phyloP scores from a whole-genome alignment of 2,329 filamentous ascomycete genomes.

The Penicillium sp. region DNA sequence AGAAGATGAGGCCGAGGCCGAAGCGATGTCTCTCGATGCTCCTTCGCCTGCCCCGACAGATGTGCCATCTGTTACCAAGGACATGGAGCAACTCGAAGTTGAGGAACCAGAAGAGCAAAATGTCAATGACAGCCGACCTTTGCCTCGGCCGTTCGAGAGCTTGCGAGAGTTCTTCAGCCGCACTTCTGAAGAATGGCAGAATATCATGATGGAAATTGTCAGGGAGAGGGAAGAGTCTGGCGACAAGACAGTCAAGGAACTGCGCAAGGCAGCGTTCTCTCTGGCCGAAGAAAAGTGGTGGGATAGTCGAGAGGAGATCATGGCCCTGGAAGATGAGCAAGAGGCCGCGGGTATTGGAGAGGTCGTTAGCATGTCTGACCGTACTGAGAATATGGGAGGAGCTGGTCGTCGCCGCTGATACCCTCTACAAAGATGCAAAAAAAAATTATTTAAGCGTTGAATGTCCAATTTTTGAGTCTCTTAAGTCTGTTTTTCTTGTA shows the following conservation, averaged over 20 bases:
- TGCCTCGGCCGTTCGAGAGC: slow-evolving; percentile 79
- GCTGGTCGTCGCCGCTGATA: slow-evolving; percentile 45
- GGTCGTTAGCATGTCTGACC: slow-evolving; percentile 81
- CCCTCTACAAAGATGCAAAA: not conserved
- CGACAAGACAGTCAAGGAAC: slow-evolving; percentile 75
- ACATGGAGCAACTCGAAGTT: slow-evolving; percentile 39
- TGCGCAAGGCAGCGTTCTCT: slow-evolving; percentile 86
- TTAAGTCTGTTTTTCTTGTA: not conserved
- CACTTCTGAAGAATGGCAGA: slow-evolving; percentile 87
- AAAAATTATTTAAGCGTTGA: not conserved
- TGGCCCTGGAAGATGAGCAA: slow-evolving; percentile 88
- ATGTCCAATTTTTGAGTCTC: not conserved
- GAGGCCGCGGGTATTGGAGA: slow-evolving; percentile 93
- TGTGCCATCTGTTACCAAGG: slow-evolving; percentile 34
- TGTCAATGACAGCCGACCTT: slow-evolving; percentile 72
- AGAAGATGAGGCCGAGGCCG: slow-evolving; percentile 28
- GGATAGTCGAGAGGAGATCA: slow-evolving; percentile 94
- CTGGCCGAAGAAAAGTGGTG: slow-evolving; percentile 97
- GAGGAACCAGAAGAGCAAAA: slow-evolving; percentile 43
- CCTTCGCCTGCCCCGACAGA: slow-evolving; percentile 39
- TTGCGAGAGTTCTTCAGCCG: slow-evolving; percentile 88
- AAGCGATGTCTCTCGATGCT: slow-evolving; percentile 46
- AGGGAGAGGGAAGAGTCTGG: slow-evolving; percentile 59
- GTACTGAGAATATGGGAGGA: slow-evolving; percentile 52
- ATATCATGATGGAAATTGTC: slow-evolving; percentile 72